These are phyloP conservation scores for Colletotrichum orchidophilum DNA, from an alignment of 2,329 filamentous ascomycete species.

Conservation along the genomic window DNA sequence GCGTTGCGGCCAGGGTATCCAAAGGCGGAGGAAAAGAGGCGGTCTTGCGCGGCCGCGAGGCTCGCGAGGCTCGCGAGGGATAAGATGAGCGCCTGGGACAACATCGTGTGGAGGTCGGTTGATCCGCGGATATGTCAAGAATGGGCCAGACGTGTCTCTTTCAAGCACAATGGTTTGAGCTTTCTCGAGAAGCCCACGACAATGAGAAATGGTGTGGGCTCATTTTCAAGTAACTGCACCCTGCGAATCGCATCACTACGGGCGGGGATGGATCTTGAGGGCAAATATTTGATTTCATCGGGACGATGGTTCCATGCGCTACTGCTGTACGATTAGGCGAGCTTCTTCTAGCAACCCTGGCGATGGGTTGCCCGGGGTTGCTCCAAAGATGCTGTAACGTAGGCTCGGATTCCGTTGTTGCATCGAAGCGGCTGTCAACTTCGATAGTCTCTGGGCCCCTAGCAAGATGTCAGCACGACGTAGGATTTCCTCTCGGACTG, in stretches of 20 bases:
- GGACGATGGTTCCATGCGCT: background rate
- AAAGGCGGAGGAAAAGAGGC: slow-evolving; percentile 29
- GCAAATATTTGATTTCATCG: background rate
- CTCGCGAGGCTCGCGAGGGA: background rate
- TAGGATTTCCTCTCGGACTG: background rate
- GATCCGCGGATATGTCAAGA: no score
- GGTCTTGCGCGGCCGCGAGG: slow-evolving; percentile 5
- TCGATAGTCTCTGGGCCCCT: slow-evolving; percentile 16
- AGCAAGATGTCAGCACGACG: slow-evolving; percentile 12
- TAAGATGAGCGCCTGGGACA: background rate
- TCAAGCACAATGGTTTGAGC: no score
- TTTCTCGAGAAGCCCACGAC: background rate
- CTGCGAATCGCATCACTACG: background rate
- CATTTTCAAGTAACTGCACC: background rate
- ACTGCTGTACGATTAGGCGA: background rate
- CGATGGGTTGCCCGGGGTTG: background rate
- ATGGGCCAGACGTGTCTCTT: no score
- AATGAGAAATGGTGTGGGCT: no score
- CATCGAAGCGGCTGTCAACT: background rate
- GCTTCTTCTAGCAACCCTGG: background rate
- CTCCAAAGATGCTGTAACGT: background rate
- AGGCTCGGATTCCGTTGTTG: slow-evolving; percentile 8
- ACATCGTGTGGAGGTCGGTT: background rate
- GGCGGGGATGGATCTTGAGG: background rate
- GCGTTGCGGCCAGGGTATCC: slow-evolving; percentile 32